Conservation (phyloP, 2,329 filamentous ascomycete species). For the Coniochaeta hoffmannii region DNA sequence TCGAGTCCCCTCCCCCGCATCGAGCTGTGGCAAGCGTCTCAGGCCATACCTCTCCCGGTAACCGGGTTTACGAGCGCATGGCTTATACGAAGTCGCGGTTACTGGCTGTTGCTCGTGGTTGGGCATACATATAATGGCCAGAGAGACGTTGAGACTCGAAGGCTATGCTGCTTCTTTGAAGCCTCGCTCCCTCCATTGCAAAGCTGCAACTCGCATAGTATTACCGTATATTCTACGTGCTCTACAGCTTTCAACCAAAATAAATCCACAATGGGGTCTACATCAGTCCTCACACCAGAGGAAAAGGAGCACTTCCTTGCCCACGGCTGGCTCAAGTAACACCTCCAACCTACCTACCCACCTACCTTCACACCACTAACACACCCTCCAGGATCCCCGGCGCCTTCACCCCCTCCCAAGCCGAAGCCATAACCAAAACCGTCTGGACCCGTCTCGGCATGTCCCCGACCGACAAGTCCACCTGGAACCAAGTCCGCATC, state of each 20-base stretch:
- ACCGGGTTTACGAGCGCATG: neutral
- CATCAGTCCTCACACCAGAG: constrained; percentile 24
- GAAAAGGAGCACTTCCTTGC: constrained; percentile 33
- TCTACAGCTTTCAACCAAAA: neutral
- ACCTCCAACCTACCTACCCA: neutral
- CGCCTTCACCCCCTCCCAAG: constrained; percentile 31
- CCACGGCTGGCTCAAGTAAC: constrained; percentile 31
- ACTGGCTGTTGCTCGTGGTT: neutral
- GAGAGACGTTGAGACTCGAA: neutral
- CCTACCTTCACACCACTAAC: neutral
- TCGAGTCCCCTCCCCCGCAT: constrained; percentile 1
- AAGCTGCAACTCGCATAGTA: neutral
- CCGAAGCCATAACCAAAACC: constrained; percentile 25
- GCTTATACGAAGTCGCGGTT: neutral
- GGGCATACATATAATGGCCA: neutral
- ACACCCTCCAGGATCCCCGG: constrained; percentile 18
- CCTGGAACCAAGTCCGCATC: constrained; percentile 54
- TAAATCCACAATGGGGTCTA: constrained; percentile 9
- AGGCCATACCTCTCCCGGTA: no score
- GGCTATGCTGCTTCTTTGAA: neutral
- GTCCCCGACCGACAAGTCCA: constrained; percentile 54
- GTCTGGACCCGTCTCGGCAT: constrained; percentile 62
- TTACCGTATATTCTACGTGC: neutral
- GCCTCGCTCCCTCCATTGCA: neutral
- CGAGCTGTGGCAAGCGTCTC: neutral